phyloP scores from a whole-genome alignment of 139 green algal species.

The Trebouxia sp. region DNA sequence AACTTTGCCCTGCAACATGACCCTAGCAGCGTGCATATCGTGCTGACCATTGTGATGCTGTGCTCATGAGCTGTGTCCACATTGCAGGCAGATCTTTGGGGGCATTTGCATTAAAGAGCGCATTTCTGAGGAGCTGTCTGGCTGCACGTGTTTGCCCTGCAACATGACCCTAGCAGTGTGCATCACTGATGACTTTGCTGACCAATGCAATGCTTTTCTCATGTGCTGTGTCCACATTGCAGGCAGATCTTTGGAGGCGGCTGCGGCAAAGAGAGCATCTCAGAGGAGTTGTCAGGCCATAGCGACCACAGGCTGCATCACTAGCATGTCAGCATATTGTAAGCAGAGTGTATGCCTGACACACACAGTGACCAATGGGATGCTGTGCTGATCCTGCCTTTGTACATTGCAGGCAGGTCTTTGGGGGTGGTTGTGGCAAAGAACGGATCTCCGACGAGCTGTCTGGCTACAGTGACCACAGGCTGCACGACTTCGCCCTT shows the following conservation, averaged over 20 bases:
- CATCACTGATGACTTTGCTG: not conserved
- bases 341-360: not conserved
- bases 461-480: conserved; percentile 75
- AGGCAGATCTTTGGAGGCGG: conserved; percentile 62
- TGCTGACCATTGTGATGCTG: no score
- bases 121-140: conserved; percentile 62
- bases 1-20: not conserved
- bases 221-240: not conserved
- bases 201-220: not conserved
- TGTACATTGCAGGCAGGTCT: conserved; percentile 47
- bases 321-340: not conserved
- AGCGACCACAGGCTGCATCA: conserved; percentile 60
- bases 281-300: conserved; percentile 65
- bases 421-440: conserved; percentile 61
- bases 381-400: not conserved
- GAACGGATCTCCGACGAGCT: conserved; percentile 67
- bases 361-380: not conserved
- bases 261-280: conserved; percentile 62
- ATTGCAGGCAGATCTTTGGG: conserved; percentile 58
- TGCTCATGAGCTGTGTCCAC: not conserved
- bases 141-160: conserved; percentile 47
- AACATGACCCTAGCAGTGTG: not conserved
- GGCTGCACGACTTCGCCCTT: conserved; percentile 74
- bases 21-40: not conserved
- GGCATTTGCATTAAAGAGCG: conserved; percentile 57